These are phyloP conservation scores for Diversispora epigaea DNA, from an alignment of 192 early-diverging fungal species.

Conservation along the genomic window DNA sequence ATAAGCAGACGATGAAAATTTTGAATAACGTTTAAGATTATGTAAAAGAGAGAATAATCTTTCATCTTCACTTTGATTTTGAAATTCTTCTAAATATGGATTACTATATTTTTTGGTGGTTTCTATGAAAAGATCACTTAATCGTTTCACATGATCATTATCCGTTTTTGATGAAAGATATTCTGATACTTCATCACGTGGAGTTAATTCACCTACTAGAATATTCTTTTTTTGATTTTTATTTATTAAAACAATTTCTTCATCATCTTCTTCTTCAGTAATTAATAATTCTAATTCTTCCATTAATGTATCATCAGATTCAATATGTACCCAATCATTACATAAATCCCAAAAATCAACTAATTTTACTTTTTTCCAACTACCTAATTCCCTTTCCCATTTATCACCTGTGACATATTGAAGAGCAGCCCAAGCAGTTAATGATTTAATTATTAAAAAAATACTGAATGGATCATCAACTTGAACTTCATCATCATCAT, in stretches of 20 bases:
- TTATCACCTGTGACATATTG: conserved; percentile 42
- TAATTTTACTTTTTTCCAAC: conserved; percentile 27
- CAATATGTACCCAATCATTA: conserved; percentile 26
- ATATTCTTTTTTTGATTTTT: conserved; percentile 22
- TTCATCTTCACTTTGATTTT: conserved; percentile 26
- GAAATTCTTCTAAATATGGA: conserved; percentile 27
- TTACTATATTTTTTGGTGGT: conserved; percentile 28
- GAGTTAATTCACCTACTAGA: conserved; percentile 28
- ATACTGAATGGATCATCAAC: conserved; percentile 33
- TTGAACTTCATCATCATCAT: conserved; percentile 30
- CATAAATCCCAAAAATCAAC: conserved; percentile 20
- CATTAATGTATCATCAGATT: background rate
- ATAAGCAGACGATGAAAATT: conserved; percentile 39
- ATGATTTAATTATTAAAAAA: conserved; percentile 40
- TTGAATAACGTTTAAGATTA: conserved; percentile 40
- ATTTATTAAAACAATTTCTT: conserved; percentile 26
- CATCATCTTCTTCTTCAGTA: conserved; percentile 27
- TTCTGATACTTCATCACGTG: background rate
- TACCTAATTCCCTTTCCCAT: conserved; percentile 32
- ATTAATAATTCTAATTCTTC: conserved; percentile 26
- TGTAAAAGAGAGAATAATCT: conserved; percentile 33
- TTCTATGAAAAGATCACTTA: conserved; percentile 16
- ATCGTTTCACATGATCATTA: conserved; percentile 12
- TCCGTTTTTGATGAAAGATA: background rate
- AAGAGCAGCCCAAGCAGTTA: conserved; percentile 48